Percentiles rank a stretch among this genome's conserved stretches.
Evolutionary conservation across 1,284 basidiomycete genomes (phyloP).

Genomic region (Grifola frondosa): DNA sequence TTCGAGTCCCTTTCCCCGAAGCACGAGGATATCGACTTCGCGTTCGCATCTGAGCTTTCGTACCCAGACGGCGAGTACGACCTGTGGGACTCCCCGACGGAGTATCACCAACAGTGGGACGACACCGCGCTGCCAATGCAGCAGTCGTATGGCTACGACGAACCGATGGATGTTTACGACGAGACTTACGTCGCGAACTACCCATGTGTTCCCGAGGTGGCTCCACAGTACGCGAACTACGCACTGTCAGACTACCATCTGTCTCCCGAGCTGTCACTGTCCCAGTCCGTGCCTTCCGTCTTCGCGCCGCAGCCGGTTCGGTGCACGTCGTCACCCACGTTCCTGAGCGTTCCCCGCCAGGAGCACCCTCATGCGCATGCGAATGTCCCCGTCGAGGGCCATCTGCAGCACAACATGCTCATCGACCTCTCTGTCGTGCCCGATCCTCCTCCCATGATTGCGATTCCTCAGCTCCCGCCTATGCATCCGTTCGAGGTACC

Average conservation of each 20-base stretch:
- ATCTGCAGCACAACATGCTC: slow-evolving; percentile 15
- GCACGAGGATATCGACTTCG: slow-evolving; percentile 18
- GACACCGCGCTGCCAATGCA: slow-evolving; percentile 7
- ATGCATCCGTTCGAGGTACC: slow-evolving; percentile 10
- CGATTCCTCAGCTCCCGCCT: slow-evolving; percentile 17
- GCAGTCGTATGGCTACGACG: slow-evolving; percentile 4
- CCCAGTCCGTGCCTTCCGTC: slow-evolving; percentile 9
- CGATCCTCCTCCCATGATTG: slow-evolving; percentile 15
- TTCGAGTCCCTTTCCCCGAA: slow-evolving; percentile 17
- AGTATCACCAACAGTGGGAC: slow-evolving; percentile 9
- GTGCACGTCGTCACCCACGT: slow-evolving; percentile 17
- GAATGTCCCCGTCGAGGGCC: slow-evolving; percentile 3
- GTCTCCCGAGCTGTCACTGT: neutral
- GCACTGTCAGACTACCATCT: too few relatives aligned
- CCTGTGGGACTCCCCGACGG: slow-evolving; percentile 4
- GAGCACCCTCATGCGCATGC: too few relatives aligned
- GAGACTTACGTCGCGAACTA: slow-evolving; percentile 5
- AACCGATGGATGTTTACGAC: slow-evolving; percentile 1
- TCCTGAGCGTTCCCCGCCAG: slow-evolving; percentile 10
- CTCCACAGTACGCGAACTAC: slow-evolving; percentile 6
- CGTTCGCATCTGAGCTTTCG: slow-evolving; percentile 12
- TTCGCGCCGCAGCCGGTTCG: slow-evolving; percentile 21
- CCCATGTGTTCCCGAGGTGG: slow-evolving; percentile 6
- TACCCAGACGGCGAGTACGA: slow-evolving; percentile 11
- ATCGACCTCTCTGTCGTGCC: slow-evolving; percentile 10